Conservation (phyloP, 2,329 filamentous ascomycete genomes). For the Monosporascus ibericus region DNA sequence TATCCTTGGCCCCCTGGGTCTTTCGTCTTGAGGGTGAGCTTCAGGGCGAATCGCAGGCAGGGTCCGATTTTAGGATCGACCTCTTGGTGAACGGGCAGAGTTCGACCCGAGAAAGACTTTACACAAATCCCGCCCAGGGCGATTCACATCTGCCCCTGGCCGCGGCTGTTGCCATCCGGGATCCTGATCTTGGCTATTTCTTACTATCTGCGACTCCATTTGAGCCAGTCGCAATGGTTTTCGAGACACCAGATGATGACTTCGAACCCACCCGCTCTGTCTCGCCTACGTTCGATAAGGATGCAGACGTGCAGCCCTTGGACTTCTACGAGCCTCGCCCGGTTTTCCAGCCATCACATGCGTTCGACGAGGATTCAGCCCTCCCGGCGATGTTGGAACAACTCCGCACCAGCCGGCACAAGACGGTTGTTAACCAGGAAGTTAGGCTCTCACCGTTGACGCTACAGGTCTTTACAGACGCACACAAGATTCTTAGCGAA, state of each 20-base stretch:
- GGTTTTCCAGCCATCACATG: slow-evolving; percentile 56
- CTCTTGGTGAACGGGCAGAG: slow-evolving; percentile 54
- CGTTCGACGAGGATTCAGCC: slow-evolving; percentile 51
- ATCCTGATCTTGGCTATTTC: slow-evolving; percentile 60
- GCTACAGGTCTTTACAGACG: slow-evolving; percentile 64
- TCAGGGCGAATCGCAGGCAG: slow-evolving; percentile 47
- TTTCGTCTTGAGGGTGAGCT: slow-evolving; percentile 59
- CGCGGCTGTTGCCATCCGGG: slow-evolving; percentile 47
- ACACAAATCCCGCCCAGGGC: slow-evolving; percentile 41
- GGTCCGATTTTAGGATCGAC: slow-evolving; percentile 56
- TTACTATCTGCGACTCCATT: slow-evolving; percentile 53
- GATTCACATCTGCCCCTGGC: slow-evolving; percentile 44
- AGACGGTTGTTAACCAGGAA: slow-evolving; percentile 58
- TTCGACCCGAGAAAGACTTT: slow-evolving; percentile 50
- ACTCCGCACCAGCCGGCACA: slow-evolving; percentile 53
- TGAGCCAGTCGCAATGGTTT: slow-evolving; percentile 52
- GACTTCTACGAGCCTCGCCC: slow-evolving; percentile 59
- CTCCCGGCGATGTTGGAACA: slow-evolving; percentile 51
- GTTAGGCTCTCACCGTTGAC: slow-evolving; percentile 65
- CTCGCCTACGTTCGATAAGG: slow-evolving; percentile 36
- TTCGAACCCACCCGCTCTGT: slow-evolving; percentile 36
- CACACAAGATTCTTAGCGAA: slow-evolving; percentile 63
- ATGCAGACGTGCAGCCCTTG: slow-evolving; percentile 39
- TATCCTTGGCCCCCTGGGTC: slow-evolving; percentile 58
- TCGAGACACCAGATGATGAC: slow-evolving; percentile 52